These are phyloP conservation scores for Pleodorina starrii DNA, from an alignment of 139 green algal genomes.

Conservation along the genomic window DNA sequence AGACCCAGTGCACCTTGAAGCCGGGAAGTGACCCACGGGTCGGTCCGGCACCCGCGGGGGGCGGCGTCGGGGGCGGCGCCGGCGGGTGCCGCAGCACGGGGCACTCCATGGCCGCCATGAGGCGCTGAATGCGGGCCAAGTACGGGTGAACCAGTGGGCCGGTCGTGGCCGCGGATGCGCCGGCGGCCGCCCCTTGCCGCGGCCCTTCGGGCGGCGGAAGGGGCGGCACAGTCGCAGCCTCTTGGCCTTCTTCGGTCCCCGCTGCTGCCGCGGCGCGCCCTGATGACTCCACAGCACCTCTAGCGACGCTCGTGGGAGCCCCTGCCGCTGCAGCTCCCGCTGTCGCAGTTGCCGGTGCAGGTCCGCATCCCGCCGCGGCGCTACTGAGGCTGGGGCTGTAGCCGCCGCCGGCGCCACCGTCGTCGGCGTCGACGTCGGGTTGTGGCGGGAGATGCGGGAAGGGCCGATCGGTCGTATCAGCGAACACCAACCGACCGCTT, in stretches of 20 bases:
- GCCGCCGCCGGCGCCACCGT: too few relatives aligned
- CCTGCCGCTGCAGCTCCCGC: neutral
- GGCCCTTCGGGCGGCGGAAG: too few relatives aligned
- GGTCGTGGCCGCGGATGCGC: neutral
- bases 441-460: conserved; percentile 57
- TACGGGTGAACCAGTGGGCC: neutral
- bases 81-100: neutral
- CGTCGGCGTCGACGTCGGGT: neutral
- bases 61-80: neutral
- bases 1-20: conserved; percentile 43
- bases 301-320: neutral
- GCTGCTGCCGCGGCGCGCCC: neutral
- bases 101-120: neutral
- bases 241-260: neutral
- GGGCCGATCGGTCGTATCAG: conserved; percentile 58
- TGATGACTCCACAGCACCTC: neutral
- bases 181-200: neutral
- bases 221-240: too few relatives aligned
- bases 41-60: neutral
- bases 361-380: too few relatives aligned
- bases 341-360: neutral
- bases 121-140: neutral
- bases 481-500: neutral
- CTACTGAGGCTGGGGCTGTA: neutral
- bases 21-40: neutral